Percentiles rank a stretch among this genome's conserved stretches.
Conservation (phyloP, 441 rosid species). For the Viola pubescens region DNA sequence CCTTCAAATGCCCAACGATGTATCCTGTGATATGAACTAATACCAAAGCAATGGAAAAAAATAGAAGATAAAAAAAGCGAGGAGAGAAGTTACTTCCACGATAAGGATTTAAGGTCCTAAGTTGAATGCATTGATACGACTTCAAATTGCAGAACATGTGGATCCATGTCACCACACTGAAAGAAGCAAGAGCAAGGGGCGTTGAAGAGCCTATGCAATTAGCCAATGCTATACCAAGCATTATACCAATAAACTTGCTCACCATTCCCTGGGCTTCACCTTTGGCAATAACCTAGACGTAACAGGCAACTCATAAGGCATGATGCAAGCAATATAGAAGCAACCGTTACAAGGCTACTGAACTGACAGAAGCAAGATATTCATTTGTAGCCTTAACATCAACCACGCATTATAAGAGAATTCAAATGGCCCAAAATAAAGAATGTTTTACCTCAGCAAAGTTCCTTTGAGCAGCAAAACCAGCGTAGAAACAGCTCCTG, state of each 20-base stretch:
- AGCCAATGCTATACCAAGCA: conserved; percentile 76
- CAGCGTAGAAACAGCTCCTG: conserved; percentile 93
- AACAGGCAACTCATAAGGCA: neutral
- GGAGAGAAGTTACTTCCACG: conserved; percentile 70
- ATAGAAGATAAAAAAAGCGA: neutral
- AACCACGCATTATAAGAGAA: neutral
- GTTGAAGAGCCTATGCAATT: conserved; percentile 63
- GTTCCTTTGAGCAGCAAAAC: conserved; percentile 97
- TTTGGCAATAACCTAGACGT: conserved; percentile 76
- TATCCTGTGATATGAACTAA: neutral
- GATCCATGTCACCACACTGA: conserved; percentile 65
- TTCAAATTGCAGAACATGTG: conserved; percentile 95
- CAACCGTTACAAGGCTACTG: neutral
- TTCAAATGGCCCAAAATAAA: conserved; percentile 14
- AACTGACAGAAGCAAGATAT: neutral
- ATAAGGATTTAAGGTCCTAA: conserved; percentile 86
- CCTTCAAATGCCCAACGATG: neutral
- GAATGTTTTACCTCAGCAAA: conserved; percentile 76
- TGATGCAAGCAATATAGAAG: neutral
- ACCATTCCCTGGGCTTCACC: conserved; percentile 99
- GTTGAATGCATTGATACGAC: conserved; percentile 87
- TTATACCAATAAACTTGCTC: conserved; percentile 78
- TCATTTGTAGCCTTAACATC: neutral
- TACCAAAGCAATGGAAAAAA: neutral
- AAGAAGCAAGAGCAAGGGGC: conserved; percentile 70